Conservation (phyloP, 2,329 filamentous ascomycete genomes). For the Berkeleyomyces basicola region DNA sequence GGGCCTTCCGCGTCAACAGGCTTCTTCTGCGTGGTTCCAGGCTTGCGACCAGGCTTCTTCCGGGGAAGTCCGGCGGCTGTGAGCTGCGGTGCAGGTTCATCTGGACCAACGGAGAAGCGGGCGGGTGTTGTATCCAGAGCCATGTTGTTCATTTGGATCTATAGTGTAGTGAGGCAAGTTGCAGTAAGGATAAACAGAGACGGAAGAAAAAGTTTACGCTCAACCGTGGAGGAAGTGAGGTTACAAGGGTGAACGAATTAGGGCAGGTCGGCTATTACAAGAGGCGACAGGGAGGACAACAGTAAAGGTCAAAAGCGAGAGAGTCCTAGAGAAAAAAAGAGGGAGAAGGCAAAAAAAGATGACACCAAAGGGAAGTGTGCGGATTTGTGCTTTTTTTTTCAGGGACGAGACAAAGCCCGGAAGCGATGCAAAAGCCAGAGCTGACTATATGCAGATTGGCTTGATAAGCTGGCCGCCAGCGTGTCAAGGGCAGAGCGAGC, state of each 20-base stretch:
- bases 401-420: neutral
- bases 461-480: too few species aligned
- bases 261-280: neutral
- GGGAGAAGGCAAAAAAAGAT: neutral
- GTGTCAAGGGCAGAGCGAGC: too few species aligned
- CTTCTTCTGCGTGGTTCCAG: conserved; percentile 35
- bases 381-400: neutral
- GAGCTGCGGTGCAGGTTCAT: conserved; percentile 30
- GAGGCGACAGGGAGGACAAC: neutral
- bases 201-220: conserved; percentile 2
- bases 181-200: conserved; percentile 5
- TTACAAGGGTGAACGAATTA: conserved; percentile 2
- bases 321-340: neutral
- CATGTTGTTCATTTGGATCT: conserved; percentile 29
- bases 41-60: conserved; percentile 50
- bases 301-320: neutral
- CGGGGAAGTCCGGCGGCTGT: conserved; percentile 41
- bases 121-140: conserved; percentile 23
- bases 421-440: neutral
- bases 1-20: conserved; percentile 24
- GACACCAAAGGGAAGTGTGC: neutral
- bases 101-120: conserved; percentile 19
- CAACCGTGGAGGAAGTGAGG: neutral
- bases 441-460: too few species aligned
- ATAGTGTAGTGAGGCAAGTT: neutral